These are phyloP conservation scores for Penicillium sp. DNA, from an alignment of 2,329 filamentous ascomycete genomes.

Conservation along the genomic window DNA sequence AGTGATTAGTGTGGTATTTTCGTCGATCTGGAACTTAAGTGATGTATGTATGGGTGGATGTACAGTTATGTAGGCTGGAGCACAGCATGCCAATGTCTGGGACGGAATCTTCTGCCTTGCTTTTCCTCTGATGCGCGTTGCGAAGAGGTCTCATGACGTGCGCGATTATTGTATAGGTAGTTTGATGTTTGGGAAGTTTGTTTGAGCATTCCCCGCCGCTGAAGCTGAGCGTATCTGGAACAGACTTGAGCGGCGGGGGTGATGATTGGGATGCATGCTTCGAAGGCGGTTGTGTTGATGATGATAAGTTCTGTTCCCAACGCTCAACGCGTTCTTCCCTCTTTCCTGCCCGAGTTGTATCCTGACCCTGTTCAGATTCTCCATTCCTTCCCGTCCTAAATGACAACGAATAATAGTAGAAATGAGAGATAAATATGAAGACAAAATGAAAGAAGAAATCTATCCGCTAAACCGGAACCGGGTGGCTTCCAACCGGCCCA, in stretches of 20 bases:
- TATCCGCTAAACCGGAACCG: slow-evolving; percentile 79
- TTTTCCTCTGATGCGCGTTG: slow-evolving; percentile 4
- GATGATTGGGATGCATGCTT: background rate
- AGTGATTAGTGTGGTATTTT: background rate
- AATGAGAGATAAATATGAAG: slow-evolving; percentile 1
- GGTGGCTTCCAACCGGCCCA: slow-evolving; percentile 84
- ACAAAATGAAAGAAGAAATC: slow-evolving; percentile 15
- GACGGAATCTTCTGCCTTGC: slow-evolving; percentile 10
- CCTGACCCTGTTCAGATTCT: slow-evolving; percentile 4
- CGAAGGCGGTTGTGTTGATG: background rate
- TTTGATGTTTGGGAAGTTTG: background rate
- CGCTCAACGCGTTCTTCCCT: background rate
- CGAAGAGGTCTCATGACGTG: slow-evolving; percentile 17
- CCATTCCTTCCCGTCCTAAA: background rate
- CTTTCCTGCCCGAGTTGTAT: slow-evolving; percentile 17
- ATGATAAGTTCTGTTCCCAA: background rate
- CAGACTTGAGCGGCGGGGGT: background rate
- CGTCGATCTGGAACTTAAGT: background rate
- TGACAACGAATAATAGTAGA: slow-evolving; percentile 2
- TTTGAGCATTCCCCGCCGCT: slow-evolving; percentile 6
- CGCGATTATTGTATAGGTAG: slow-evolving; percentile 13
- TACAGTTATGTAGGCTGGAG: background rate
- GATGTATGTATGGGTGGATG: slow-evolving; percentile 6
- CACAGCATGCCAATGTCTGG: background rate
- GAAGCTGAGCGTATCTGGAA: slow-evolving; percentile 12